Percentiles rank a stretch among this genome's conserved stretches.
Conservation (phyloP, 2,329 filamentous ascomycete genomes). For the Ascochyta fabae region DNA sequence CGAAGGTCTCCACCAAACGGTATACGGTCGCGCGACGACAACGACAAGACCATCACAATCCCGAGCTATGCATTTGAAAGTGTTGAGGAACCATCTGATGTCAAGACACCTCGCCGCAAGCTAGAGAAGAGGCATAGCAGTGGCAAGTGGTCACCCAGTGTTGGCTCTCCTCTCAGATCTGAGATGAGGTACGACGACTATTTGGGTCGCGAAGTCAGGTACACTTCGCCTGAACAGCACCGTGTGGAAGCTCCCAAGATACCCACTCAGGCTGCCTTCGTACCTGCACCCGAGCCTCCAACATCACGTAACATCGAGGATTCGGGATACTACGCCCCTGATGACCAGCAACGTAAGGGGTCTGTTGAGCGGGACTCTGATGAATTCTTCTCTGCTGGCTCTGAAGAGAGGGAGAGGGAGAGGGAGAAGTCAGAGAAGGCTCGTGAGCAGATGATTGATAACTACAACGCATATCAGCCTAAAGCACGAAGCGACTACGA, state of each 20-base stretch:
- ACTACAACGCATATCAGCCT: conserved; percentile 25
- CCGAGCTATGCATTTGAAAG: conserved; percentile 46
- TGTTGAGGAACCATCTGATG: conserved; percentile 40
- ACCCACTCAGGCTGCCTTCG: conserved; percentile 22
- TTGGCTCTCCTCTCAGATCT: conserved; percentile 54
- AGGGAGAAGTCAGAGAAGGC: conserved; percentile 26
- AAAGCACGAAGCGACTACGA: conserved; percentile 22
- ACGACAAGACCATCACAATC: conserved; percentile 28
- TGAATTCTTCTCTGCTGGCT: conserved; percentile 44
- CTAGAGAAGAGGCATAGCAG: conserved; percentile 55
- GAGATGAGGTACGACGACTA: conserved; percentile 55
- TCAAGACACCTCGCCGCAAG: conserved; percentile 55
- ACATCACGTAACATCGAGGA: conserved; percentile 32
- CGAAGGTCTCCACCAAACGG: conserved; percentile 29
- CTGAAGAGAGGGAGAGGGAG: conserved; percentile 38
- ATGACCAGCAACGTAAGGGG: conserved; percentile 29
- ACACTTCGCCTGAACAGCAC: conserved; percentile 19
- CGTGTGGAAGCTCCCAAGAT: conserved; percentile 26
- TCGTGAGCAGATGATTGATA: conserved; percentile 22
- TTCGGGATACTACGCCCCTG: conserved; percentile 45
- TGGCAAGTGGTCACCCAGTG: conserved; percentile 49
- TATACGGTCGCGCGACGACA: conserved; percentile 20
- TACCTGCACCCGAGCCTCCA: conserved; percentile 20
- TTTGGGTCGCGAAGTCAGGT: conserved; percentile 30
- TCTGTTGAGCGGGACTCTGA: conserved; percentile 40